Percentiles rank a stretch among this genome's conserved stretches.
Conservation (phyloP, 768 basidiomycete genomes). For the Amyloporia xantha region DNA sequence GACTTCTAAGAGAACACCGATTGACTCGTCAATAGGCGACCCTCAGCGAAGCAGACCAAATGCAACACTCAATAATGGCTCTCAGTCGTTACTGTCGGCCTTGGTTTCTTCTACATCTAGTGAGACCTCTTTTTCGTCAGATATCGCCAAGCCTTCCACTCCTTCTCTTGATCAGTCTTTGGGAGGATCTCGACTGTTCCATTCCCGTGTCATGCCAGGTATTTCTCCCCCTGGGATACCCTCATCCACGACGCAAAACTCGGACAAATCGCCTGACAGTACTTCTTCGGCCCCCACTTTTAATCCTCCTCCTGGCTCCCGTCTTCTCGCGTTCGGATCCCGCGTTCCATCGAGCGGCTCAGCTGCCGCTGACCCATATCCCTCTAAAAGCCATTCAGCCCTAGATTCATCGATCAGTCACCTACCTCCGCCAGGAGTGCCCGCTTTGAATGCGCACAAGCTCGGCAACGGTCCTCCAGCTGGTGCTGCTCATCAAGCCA, state of each 20-base stretch:
- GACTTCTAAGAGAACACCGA: no score
- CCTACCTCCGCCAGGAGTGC: slow-evolving; percentile 11
- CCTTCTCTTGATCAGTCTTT: slow-evolving; percentile 4
- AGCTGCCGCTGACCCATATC: slow-evolving; percentile 3
- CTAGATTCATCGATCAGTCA: slow-evolving; percentile 5
- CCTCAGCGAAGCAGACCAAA: background rate
- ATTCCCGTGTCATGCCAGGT: slow-evolving; percentile 6
- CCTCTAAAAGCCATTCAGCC: background rate
- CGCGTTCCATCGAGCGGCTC: slow-evolving; percentile 19
- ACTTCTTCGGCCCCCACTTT: slow-evolving; percentile 24
- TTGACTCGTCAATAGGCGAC: background rate
- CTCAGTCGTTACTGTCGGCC: slow-evolving; percentile 2
- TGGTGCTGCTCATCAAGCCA: background rate
- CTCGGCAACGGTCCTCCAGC: background rate
- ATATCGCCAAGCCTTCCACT: slow-evolving; percentile 6
- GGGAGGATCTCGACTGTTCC: slow-evolving; percentile 10
- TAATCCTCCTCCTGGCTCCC: slow-evolving; percentile 35
- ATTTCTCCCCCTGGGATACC: background rate
- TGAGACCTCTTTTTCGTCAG: background rate
- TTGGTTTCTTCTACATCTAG: slow-evolving; percentile 1
- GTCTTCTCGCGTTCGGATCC: slow-evolving; percentile 36
- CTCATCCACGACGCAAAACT: slow-evolving; percentile 5
- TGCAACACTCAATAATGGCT: background rate
- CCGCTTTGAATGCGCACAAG: background rate
- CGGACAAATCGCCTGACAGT: slow-evolving; percentile 7